These are phyloP conservation scores for Arachis stenosperma DNA, from an alignment of 306 rosid species.

Conservation along the genomic window DNA sequence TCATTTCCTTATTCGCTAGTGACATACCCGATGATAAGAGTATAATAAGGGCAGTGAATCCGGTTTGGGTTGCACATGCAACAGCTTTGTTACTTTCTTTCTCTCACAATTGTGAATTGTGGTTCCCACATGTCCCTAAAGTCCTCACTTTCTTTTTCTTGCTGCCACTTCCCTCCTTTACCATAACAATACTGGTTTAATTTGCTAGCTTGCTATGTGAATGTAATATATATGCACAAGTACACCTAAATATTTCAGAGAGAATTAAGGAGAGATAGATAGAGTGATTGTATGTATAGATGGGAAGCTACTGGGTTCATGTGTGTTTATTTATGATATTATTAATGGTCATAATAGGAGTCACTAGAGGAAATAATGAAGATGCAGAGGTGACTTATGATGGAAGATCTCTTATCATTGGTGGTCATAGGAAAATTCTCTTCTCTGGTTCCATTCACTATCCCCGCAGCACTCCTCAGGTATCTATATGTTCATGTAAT, in stretches of 20 bases:
- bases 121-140: slow-evolving; percentile 28
- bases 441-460: slow-evolving; percentile 84
- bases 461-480: slow-evolving; percentile 86
- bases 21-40: neutral
- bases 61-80: neutral
- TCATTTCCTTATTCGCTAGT: neutral
- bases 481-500: slow-evolving; percentile 1
- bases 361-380: slow-evolving; percentile 2
- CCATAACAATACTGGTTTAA: neutral
- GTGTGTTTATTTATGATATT: too few relatives aligned
- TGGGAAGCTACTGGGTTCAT: slow-evolving; percentile 7
- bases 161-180: neutral
- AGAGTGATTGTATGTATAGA: neutral
- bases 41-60: neutral
- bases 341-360: neutral
- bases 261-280: neutral
- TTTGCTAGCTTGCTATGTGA: too few relatives aligned
- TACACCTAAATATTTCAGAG: neutral
- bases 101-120: slow-evolving; percentile 1
- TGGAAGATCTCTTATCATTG: slow-evolving; percentile 70
- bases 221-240: too few relatives aligned
- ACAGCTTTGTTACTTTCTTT: neutral
- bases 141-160: neutral
- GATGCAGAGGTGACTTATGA: slow-evolving; percentile 58
- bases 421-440: slow-evolving; percentile 57